phyloP scores from a whole-genome alignment of 208 protist genomes.

The Acanthamoeba triangularis region DNA sequence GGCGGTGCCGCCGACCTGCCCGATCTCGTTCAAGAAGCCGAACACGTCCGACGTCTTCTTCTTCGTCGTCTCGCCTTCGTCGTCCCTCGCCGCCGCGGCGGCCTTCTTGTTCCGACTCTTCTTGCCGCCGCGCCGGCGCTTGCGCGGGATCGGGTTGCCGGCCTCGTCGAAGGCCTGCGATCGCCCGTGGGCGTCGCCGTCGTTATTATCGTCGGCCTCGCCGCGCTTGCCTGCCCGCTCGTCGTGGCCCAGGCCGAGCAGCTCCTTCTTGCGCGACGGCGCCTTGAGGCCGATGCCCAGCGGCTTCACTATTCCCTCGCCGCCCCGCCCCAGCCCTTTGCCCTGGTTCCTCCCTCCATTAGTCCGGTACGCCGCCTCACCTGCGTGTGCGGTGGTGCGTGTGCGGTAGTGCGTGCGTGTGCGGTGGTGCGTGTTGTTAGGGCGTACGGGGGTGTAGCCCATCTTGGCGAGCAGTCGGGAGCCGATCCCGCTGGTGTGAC shows the following conservation, averaged over 20 bases:
- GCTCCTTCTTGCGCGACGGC: slow-evolving; percentile 40
- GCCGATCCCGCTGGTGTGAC: background rate
- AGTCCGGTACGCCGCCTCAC: too few relatives aligned
- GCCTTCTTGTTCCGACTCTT: slow-evolving; percentile 2
- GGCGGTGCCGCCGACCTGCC: background rate
- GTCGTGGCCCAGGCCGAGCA: slow-evolving; percentile 41
- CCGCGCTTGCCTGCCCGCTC: background rate
- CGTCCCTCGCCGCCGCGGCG: background rate
- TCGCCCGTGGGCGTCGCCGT: background rate
- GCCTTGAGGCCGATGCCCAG: slow-evolving; percentile 37
- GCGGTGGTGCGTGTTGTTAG: background rate
- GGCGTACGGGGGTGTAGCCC: slow-evolving; percentile 14
- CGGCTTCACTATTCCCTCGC: slow-evolving; percentile 53
- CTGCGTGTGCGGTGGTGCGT: background rate
- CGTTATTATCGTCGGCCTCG: background rate
- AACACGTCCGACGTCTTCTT: background rate
- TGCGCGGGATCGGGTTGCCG: slow-evolving; percentile 43
- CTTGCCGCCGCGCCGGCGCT: background rate
- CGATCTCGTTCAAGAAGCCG: slow-evolving; percentile 23
- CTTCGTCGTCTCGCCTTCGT: background rate
- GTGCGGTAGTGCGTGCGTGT: background rate
- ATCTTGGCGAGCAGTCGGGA: slow-evolving; percentile 43
- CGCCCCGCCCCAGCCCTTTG: background rate
- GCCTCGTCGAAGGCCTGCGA: background rate
- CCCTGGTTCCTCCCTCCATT: background rate